Percentiles rank a stretch among this genome's conserved stretches.
Conservation (phyloP, 768 basidiomycete species). For the Auriculariales sp. region DNA sequence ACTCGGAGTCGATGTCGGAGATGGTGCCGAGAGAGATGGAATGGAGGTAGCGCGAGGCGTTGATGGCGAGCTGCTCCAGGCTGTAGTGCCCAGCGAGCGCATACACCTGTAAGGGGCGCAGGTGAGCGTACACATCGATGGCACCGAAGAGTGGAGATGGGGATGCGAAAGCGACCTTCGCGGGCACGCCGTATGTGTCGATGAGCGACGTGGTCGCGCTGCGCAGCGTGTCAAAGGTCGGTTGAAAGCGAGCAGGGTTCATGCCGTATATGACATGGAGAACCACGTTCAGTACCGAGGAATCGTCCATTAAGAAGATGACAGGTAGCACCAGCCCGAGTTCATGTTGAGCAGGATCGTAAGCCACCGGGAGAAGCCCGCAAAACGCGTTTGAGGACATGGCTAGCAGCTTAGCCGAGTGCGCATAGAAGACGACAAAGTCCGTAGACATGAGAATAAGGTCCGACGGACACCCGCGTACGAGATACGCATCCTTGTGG, state of each 20-base stretch:
- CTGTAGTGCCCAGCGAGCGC: constrained; percentile 7
- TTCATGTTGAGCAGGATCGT: too few species aligned
- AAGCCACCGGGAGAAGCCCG: too few species aligned
- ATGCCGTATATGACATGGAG: constrained; percentile 61
- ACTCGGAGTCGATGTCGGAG: constrained; percentile 4
- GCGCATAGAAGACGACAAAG: constrained; percentile 75
- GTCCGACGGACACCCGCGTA: too few species aligned
- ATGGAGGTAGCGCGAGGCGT: constrained; percentile 7
- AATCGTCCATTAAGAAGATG: too few species aligned
- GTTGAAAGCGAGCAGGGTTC: constrained; percentile 62
- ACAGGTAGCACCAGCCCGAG: too few species aligned
- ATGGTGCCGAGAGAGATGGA: constrained; percentile 5
- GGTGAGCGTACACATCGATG: constrained; percentile 52
- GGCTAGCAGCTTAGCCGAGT: constrained; percentile 39
- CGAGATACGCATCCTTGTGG: too few species aligned
- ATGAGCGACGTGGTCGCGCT: neutral
- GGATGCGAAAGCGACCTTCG: neutral
- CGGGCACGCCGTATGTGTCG: constrained; percentile 1
- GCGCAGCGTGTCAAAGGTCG: constrained; percentile 12
- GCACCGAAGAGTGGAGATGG: constrained; percentile 22
- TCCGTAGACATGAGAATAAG: constrained; percentile 56
- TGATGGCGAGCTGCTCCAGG: constrained; percentile 9
- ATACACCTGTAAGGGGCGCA: constrained; percentile 28
- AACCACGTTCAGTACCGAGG: constrained; percentile 52
- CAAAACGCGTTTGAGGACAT: constrained; percentile 55